Conservation (phyloP, 371 early-diverging fungal genomes). For the Syncephalis plumigaleata region DNA sequence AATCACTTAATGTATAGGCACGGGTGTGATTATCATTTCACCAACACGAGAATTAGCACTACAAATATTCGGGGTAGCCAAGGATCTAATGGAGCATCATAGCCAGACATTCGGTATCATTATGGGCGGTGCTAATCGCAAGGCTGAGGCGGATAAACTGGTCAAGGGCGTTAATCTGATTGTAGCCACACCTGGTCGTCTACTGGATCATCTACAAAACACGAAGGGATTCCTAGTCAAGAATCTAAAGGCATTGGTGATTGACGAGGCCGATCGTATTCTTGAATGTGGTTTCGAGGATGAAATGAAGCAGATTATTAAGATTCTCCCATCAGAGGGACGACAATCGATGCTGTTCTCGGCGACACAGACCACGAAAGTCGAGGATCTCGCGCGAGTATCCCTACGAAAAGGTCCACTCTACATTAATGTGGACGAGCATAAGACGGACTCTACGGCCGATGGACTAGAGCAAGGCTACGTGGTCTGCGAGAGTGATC, state of each 20-base stretch:
- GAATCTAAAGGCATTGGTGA: constrained; percentile 78
- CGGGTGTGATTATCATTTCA: constrained; percentile 90
- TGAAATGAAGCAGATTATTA: constrained; percentile 94
- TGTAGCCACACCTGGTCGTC: constrained; percentile 96
- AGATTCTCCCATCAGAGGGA: constrained; percentile 60
- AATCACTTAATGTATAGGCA: constrained; percentile 22
- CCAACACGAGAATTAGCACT: constrained; percentile 99
- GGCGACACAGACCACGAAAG: constrained; percentile 97
- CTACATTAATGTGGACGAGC: constrained; percentile 91
- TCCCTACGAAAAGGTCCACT: constrained; percentile 84
- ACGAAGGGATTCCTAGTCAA: constrained; percentile 83
- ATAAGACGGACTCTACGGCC: constrained; percentile 80
- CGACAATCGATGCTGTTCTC: constrained; percentile 96
- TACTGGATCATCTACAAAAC: constrained; percentile 94
- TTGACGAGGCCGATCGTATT: constrained; percentile 99
- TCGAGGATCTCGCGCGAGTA: constrained; percentile 86
- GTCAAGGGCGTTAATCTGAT: constrained; percentile 85
- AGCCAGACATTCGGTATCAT: constrained; percentile 92
- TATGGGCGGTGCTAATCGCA: constrained; percentile 93
- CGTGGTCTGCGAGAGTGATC: constrained; percentile 78
- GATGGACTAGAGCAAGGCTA: constrained; percentile 93
- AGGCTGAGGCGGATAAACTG: constrained; percentile 88
- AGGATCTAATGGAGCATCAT: constrained; percentile 81
- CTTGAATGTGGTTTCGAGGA: constrained; percentile 97
- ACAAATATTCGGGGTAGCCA: constrained; percentile 96